These are phyloP conservation scores for Hymenotorrendiella dingleyae DNA, from an alignment of 2,329 filamentous ascomycete species.

Conservation along the genomic window DNA sequence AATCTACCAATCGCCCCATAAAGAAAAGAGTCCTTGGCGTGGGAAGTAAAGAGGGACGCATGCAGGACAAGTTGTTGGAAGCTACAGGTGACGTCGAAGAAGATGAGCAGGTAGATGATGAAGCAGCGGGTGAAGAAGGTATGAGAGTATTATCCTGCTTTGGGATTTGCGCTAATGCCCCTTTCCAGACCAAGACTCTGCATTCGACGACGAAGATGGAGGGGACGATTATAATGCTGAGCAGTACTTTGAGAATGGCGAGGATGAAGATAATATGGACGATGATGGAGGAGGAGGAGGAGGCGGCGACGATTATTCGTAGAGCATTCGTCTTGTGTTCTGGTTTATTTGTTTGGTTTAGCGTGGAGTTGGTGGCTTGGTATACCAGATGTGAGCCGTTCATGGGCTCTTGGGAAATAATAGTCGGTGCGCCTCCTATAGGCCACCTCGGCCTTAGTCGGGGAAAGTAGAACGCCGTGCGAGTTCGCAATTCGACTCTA, in stretches of 20 bases:
- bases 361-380: conserved; percentile 9
- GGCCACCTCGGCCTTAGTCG: too few species aligned
- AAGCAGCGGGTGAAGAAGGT: conserved; percentile 33
- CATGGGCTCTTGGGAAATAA: too few species aligned
- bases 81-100: conserved; percentile 27
- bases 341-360: conserved; percentile 5
- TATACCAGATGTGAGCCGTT: too few species aligned
- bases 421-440: too few species aligned
- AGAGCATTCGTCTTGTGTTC: neutral
- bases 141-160: conserved; percentile 5
- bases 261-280: conserved; percentile 47
- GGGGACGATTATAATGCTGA: conserved; percentile 59
- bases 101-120: conserved; percentile 35
- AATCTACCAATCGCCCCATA: conserved; percentile 24
- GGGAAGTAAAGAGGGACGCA: neutral
- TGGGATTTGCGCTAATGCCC: conserved; percentile 3
- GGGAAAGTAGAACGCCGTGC: too few species aligned
- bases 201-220: conserved; percentile 54
- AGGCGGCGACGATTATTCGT: conserved; percentile 18
- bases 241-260: conserved; percentile 57
- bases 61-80: conserved; percentile 24
- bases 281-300: conserved; percentile 44
- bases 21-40: conserved; percentile 25
- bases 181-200: conserved; percentile 42
- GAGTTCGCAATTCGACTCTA: too few species aligned